Percentiles rank a stretch among this genome's conserved stretches.
Conservation (phyloP, 306 rosid species). For the Biancaea sappan region DNA sequence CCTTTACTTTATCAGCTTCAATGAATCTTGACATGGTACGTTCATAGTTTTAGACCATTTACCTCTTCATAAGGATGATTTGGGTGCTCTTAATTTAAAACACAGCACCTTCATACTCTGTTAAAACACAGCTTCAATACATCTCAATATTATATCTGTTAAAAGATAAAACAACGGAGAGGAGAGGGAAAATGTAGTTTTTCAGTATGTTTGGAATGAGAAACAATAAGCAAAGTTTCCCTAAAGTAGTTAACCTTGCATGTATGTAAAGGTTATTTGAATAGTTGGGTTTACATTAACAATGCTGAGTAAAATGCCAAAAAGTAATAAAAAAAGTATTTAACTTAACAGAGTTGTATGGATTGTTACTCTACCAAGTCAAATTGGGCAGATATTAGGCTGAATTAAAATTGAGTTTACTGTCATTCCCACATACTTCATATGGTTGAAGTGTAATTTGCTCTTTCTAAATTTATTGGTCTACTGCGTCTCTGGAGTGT, state of each 20-base stretch:
- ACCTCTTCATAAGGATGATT: background rate
- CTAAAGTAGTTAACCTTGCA: background rate
- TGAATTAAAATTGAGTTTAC: background rate
- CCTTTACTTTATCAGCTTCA: background rate
- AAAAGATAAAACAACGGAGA: background rate
- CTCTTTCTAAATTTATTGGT: background rate
- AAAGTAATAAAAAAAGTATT: background rate
- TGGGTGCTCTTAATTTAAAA: background rate
- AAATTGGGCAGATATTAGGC: background rate
- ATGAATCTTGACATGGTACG: background rate
- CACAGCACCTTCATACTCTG: background rate
- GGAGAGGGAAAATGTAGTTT: background rate
- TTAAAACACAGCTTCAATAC: background rate
- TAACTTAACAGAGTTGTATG: background rate
- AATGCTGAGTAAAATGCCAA: background rate
- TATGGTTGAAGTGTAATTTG: background rate
- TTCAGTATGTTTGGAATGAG: background rate
- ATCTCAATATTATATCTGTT: background rate
- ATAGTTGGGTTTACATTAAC: background rate
- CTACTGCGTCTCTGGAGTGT: background rate
- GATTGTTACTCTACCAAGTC: background rate
- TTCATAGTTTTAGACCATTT: background rate
- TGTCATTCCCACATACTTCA: background rate
- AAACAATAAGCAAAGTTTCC: background rate
- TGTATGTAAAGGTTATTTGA: background rate